Percentiles rank a stretch among this genome's conserved stretches.
phyloP scores from a whole-genome alignment of 768 basidiomycete species.

The Tulasnella calospora region DNA sequence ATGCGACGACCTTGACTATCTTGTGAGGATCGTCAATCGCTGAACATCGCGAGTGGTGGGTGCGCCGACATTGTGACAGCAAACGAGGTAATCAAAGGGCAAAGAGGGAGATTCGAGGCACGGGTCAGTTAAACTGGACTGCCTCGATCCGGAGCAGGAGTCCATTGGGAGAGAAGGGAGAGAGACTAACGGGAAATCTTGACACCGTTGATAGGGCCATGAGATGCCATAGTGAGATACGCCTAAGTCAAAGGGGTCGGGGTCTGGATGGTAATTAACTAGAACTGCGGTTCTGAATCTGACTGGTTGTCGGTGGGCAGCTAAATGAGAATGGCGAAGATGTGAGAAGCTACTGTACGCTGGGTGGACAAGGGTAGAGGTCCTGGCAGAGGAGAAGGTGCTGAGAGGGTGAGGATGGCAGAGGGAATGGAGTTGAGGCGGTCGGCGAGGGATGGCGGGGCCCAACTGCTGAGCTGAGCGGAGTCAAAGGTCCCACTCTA shows the following conservation, averaged over 20 bases:
- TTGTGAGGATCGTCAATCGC: conserved; percentile 85
- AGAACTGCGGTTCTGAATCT: not conserved
- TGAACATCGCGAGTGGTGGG: conserved; percentile 21
- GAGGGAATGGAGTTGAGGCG: conserved; percentile 21
- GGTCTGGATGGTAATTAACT: conserved; percentile 6
- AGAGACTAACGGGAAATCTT: conserved; percentile 72
- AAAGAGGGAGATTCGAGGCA: conserved; percentile 17
- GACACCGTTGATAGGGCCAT: conserved; percentile 79
- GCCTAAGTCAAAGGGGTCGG: not conserved
- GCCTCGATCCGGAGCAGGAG: conserved; percentile 5
- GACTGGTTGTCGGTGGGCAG: not conserved
- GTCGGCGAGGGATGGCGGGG: conserved; percentile 9
- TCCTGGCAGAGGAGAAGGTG: not conserved
- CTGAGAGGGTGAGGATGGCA: conserved; percentile 5
- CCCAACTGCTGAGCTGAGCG: conserved; percentile 4
- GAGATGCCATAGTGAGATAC: conserved; percentile 28
- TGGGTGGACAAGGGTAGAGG: conserved; percentile 3
- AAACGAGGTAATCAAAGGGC: conserved; percentile 27
- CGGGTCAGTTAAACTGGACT: conserved; percentile 13
- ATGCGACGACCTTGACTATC: conserved; percentile 91
- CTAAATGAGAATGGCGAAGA: not conserved
- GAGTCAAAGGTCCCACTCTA: conserved; percentile 14
- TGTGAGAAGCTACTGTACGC: not conserved
- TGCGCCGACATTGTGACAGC: conserved; percentile 21
- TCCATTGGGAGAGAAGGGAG: conserved; percentile 13